These are phyloP conservation scores for Lentinus brumalis DNA, from an alignment of 768 basidiomycete species.

Conservation along the genomic window DNA sequence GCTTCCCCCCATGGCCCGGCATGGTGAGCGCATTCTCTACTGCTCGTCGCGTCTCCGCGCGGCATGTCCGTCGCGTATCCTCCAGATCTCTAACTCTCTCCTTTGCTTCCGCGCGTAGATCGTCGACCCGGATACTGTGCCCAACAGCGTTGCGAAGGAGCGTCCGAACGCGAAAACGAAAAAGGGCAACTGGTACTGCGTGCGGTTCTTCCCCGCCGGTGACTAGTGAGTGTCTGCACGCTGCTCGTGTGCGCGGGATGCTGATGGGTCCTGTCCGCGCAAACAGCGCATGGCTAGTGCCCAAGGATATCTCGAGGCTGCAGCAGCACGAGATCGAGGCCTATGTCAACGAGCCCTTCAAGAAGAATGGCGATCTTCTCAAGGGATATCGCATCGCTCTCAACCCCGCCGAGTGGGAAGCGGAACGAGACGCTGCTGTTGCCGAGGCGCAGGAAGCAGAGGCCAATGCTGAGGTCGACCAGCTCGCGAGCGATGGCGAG, in stretches of 20 bases:
- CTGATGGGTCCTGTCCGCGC: slow-evolving; percentile 7
- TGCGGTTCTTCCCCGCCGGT: slow-evolving; percentile 90
- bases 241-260: slow-evolving; percentile 9
- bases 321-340: slow-evolving; percentile 80
- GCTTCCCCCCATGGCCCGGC: slow-evolving; percentile 94
- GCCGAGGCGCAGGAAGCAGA: slow-evolving; percentile 45
- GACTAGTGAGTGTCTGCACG: slow-evolving; percentile 73
- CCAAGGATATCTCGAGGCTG: slow-evolving; percentile 82
- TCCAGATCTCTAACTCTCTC: slow-evolving; percentile 7
- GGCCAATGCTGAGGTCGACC: slow-evolving; percentile 65
- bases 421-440: slow-evolving; percentile 40
- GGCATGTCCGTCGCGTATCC: slow-evolving; percentile 7
- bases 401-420: slow-evolving; percentile 72
- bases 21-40: slow-evolving; percentile 62
- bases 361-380: slow-evolving; percentile 75
- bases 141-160: slow-evolving; percentile 61
- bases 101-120: slow-evolving; percentile 53
- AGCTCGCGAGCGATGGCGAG: slow-evolving; percentile 56
- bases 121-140: slow-evolving; percentile 71
- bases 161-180: slow-evolving; percentile 62
- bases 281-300: slow-evolving; percentile 77
- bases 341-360: slow-evolving; percentile 76
- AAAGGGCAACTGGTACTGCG: slow-evolving; percentile 71
- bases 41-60: slow-evolving; percentile 20
- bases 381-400: slow-evolving; percentile 75